Base-by-base conservation (phyloP, 495 filamentous ascomycete genomes). In the Neurospora sp. region DNA sequence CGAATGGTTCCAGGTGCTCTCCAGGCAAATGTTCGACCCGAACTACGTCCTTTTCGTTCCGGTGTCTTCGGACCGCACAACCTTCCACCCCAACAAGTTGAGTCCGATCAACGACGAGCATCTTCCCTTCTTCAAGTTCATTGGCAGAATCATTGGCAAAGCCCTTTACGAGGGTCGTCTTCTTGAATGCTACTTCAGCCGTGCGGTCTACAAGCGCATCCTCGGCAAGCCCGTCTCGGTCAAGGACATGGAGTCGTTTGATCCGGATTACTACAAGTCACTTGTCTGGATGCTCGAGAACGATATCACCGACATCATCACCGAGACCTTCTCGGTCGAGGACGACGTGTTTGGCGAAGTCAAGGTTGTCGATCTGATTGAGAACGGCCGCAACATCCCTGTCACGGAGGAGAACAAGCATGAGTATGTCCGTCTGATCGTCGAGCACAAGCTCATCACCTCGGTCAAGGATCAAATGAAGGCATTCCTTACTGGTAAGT, bases 401-500 rank as follows among this genome's bases (percentile, higher is more conserved):
- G 96, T 99, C 71, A 98, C 96, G 1, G 92, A 99, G 75, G 94
- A 97, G 74, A 99, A 99, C 84, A 99, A 99, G 86, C 93, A 97
- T 70, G 94, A 98, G 74, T 99, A 98, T 78, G 92, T 98, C 39
- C 92, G 94, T 76, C 86, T 93, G 36, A 91, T 98, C 39, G 93
- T 97, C n/a, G 94, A 98, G 82, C 92, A 97, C 82, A 93, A 92
- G 76, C 88, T 99, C 69, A 90, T 94, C 31, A 91, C 92, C 13
- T 97, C 94, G 69, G 94, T 99, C 48, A 90, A 93, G 82, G 92
- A 94, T 48, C 96, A 99, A 82, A 90, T 99, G 78, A 93, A 98
- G 83, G 85, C 94, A 77, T 99, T 99, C 90, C 85, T 99, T 71
- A 92, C 92, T 83, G 94, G 93, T 92, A 88, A 81, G 85, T 81